Percentiles rank a stretch among this genome's conserved stretches.
Evolutionary conservation across 306 rosid genomes (phyloP).

Genomic region (Leucaena leucocephala): DNA sequence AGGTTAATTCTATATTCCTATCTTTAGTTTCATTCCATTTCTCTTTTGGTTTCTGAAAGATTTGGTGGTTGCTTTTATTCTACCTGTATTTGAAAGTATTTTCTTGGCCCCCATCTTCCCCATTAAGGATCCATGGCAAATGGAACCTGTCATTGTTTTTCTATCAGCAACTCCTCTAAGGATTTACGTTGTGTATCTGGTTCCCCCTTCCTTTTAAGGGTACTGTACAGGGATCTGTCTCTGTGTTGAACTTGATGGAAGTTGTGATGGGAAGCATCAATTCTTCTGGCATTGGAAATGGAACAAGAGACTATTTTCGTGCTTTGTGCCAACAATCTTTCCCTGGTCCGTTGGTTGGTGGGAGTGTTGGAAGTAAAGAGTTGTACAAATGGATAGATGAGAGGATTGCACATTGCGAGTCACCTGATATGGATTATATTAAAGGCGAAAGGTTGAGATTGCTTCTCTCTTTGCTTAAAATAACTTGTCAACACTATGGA

Average conservation of each 20-base stretch:
- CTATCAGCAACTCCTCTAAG: conserved; percentile 28
- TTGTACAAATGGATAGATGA: conserved; percentile 90
- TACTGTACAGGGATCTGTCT: conserved; percentile 63
- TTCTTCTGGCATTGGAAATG: conserved; percentile 51
- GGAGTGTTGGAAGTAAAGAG: conserved; percentile 87
- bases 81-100: conserved; percentile 2
- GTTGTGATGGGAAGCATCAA: conserved; percentile 55
- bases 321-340: conserved; percentile 84
- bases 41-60: conserved; percentile 23
- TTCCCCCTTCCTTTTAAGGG: conserved; percentile 41
- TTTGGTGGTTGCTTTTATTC: conserved; percentile 18
- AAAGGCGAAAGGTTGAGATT: conserved; percentile 74
- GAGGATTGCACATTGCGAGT: conserved; percentile 66
- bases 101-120: not conserved
- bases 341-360: conserved; percentile 97
- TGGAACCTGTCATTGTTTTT: conserved; percentile 30
- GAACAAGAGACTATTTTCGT: conserved; percentile 58
- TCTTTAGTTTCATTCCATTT: conserved; percentile 35
- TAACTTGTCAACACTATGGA: conserved; percentile 89
- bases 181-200: conserved; percentile 43
- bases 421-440: conserved; percentile 66
- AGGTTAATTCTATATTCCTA: conserved; percentile 59
- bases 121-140: not conserved
- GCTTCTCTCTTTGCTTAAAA: conserved; percentile 88
- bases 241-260: conserved; percentile 76